Conservation (phyloP, 2,329 filamentous ascomycete genomes). For the Ophiosphaerella narmari region DNA sequence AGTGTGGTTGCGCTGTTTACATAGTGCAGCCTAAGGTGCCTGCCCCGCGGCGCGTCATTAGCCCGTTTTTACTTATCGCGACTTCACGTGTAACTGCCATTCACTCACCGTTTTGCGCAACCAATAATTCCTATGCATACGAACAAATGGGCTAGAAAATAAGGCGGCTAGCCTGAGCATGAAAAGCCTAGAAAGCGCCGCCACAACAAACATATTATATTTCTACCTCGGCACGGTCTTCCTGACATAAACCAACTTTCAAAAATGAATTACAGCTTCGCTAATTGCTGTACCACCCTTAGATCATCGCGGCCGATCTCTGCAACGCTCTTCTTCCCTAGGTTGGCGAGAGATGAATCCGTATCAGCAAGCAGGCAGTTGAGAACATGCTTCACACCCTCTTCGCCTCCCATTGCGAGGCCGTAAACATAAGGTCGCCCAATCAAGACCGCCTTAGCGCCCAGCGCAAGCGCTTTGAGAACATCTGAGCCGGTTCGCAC, state of each 20-base stretch:
- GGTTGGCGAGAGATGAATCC: conserved; percentile 40
- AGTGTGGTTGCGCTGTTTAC: neutral
- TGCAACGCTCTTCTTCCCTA: conserved; percentile 35
- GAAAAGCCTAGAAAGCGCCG: no score
- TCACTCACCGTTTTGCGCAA: neutral
- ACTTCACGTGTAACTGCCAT: conserved; percentile 7
- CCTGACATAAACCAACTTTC: neutral
- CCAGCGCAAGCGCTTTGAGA: conserved; percentile 44
- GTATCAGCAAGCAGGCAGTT: conserved; percentile 40
- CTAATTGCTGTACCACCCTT: conserved; percentile 27
- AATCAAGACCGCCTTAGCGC: conserved; percentile 43
- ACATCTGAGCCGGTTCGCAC: conserved; percentile 44
- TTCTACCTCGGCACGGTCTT: no score
- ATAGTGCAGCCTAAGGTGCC: conserved; percentile 7
- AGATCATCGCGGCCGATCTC: conserved; percentile 37
- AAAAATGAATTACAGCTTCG: conserved; percentile 29
- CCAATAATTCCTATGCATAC: no score
- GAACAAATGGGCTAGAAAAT: no score
- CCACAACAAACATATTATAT: no score
- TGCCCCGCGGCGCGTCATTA: conserved; percentile 19
- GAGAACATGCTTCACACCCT: conserved; percentile 45
- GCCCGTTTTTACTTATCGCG: conserved; percentile 2
- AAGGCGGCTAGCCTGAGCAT: no score
- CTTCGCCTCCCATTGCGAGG: conserved; percentile 44
- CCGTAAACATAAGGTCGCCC: conserved; percentile 46